phyloP scores from a whole-genome alignment of 225 moss, liverwort and hornwort genomes.

The Ulota crispa region DNA sequence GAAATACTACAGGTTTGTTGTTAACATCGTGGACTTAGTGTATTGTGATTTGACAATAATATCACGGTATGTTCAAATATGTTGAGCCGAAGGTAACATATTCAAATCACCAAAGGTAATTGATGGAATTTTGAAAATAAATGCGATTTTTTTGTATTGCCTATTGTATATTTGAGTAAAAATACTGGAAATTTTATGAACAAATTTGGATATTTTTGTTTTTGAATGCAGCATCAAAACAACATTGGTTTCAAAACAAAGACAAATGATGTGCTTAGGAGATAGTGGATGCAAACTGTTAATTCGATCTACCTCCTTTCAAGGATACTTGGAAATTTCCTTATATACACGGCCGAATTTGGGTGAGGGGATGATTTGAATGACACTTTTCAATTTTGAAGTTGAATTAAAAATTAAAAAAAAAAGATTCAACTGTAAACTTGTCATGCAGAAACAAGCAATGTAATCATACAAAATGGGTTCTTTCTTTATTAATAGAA shows the following conservation, averaged over 20 bases:
- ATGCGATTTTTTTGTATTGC: too few species aligned
- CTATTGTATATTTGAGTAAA: too few species aligned
- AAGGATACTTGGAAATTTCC: too few species aligned
- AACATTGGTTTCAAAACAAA: too few species aligned
- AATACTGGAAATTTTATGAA: fast-evolving
- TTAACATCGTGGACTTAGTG: background rate
- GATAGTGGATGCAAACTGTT: too few species aligned
- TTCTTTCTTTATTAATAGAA: too few species aligned
- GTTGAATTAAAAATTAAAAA: background rate
- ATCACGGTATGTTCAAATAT: background rate
- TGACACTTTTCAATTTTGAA: background rate
- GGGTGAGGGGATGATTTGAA: too few species aligned
- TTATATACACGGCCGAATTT: too few species aligned
- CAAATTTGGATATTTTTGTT: background rate
- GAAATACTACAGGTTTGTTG: background rate
- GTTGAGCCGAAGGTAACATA: background rate
- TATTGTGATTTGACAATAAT: background rate
- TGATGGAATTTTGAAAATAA: too few species aligned
- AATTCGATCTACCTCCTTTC: too few species aligned
- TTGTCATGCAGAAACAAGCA: background rate
- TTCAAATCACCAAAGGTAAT: background rate
- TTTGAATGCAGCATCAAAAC: background rate
- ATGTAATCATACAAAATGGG: background rate
- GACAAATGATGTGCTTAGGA: too few species aligned
- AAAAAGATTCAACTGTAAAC: too few species aligned